Evolutionary conservation across 78 protist genomes (phyloP).

Genomic region (Speleostelium caveatum): DNA sequence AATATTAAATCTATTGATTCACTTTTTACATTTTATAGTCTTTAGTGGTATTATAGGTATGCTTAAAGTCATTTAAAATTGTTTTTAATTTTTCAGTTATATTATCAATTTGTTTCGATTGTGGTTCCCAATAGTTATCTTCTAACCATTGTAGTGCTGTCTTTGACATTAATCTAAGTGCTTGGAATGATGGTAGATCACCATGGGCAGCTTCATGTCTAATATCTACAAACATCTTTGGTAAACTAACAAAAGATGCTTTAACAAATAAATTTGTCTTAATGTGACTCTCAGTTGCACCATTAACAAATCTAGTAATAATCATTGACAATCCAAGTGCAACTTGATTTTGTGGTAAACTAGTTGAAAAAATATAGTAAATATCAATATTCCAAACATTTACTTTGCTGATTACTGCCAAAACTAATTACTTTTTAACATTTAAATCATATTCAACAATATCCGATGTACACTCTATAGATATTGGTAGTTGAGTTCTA

Average conservation of each 20-base stretch:
- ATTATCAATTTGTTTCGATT: too few relatives aligned
- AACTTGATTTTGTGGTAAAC: too few relatives aligned
- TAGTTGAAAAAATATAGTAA: too few relatives aligned
- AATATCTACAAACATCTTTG: slow-evolving; percentile 54
- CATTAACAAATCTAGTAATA: slow-evolving; percentile 51
- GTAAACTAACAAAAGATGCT: slow-evolving; percentile 34
- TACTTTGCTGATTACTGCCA: too few relatives aligned
- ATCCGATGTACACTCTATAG: slow-evolving; percentile 33
- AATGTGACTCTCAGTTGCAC: neutral
- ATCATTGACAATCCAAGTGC: slow-evolving; percentile 40
- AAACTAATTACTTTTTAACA: neutral
- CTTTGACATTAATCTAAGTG: neutral
- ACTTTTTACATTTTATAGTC: too few relatives aligned
- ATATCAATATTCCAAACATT: too few relatives aligned
- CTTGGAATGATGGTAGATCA: slow-evolving; percentile 9
- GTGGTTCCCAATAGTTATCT: slow-evolving; percentile 64
- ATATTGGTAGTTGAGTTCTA: slow-evolving; percentile 31
- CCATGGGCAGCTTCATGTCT: slow-evolving; percentile 63
- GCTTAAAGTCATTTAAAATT: too few relatives aligned
- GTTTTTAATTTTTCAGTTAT: too few relatives aligned
- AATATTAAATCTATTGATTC: too few relatives aligned
- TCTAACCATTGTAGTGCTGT: slow-evolving; percentile 51
- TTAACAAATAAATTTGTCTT: slow-evolving; percentile 25
- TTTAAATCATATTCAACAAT: slow-evolving; percentile 14
- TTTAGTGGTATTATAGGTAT: too few relatives aligned